Conservation (phyloP, 495 filamentous ascomycete genomes). For the Neurospora sublineolata region DNA sequence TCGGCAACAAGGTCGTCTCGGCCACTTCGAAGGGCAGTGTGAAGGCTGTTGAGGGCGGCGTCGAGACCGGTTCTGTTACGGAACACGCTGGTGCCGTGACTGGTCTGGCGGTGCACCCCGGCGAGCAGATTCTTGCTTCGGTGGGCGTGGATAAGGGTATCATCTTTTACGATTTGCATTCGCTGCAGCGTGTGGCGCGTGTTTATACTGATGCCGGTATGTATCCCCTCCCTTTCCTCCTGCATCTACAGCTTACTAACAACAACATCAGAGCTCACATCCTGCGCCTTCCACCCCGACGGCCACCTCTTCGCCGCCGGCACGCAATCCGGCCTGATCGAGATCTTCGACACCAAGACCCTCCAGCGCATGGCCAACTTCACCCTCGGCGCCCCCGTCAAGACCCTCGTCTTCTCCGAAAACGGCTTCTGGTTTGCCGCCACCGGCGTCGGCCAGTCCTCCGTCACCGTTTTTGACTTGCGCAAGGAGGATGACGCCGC, state of each 20-base stretch:
- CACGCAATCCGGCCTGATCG: conserved; percentile 61
- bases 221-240: conserved; percentile 17
- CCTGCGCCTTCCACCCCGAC: conserved; percentile 86
- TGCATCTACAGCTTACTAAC: conserved; percentile 21
- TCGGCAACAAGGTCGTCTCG: conserved; percentile 55
- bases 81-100: conserved; percentile 74
- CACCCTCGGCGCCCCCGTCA: conserved; percentile 52
- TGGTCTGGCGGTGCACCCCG: conserved; percentile 70
- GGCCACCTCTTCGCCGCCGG: conserved; percentile 87
- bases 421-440: conserved; percentile 95
- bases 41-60: conserved; percentile 62
- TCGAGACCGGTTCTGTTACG: conserved; percentile 50
- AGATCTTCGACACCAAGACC: conserved; percentile 73
- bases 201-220: conserved; percentile 74
- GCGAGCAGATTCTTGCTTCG: conserved; percentile 74
- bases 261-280: conserved; percentile 52
- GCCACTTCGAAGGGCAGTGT: conserved; percentile 66
- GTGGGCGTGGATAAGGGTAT: conserved; percentile 89
- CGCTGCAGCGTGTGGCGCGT: conserved; percentile 54
- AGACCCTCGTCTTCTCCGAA: conserved; percentile 77
- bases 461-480: conserved; percentile 79
- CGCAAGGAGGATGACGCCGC: conserved; percentile 70
- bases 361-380: conserved; percentile 61
- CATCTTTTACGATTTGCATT: conserved; percentile 73
- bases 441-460: conserved; percentile 56